Evolutionary conservation across 495 filamentous ascomycete genomes (phyloP).

Genomic region (Neurospora africana): DNA sequence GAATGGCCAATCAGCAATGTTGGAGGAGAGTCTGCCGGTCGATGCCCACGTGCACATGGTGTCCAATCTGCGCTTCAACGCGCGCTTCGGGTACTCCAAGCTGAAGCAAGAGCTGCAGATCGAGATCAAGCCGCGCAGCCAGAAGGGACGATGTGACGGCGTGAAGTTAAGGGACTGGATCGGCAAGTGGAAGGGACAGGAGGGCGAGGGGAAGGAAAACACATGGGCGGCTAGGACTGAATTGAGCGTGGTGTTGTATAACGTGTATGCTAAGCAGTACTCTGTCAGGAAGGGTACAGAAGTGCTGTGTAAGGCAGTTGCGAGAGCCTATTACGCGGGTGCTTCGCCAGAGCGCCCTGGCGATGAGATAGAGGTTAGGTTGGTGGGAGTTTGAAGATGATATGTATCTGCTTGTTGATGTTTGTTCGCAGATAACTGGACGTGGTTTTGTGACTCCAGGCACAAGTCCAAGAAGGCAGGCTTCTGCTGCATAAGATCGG

Average conservation of each 20-base stretch:
- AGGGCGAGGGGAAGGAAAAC: neutral
- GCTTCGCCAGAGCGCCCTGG: neutral
- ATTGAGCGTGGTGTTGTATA: neutral
- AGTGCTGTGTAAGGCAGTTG: neutral
- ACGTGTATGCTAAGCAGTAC: neutral
- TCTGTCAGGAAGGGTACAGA: neutral
- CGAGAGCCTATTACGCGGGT: neutral
- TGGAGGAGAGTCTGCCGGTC: neutral
- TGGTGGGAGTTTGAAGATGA: neutral
- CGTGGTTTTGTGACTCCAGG: too few relatives aligned
- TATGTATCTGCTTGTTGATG: neutral
- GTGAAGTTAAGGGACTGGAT: neutral
- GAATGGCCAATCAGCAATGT: neutral
- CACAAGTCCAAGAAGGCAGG: too few relatives aligned
- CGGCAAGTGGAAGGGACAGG: neutral
- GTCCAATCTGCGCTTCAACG: neutral
- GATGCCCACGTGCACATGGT: neutral
- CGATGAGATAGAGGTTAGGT: neutral
- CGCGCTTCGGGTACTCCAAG: neutral
- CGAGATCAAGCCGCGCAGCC: neutral
- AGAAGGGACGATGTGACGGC: neutral
- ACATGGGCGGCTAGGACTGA: neutral
- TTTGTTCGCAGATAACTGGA: neutral
- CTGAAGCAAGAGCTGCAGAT: neutral
- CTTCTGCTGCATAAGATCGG: too few relatives aligned